Percentiles rank a stretch among this genome's conserved stretches.
Conservation (phyloP, 2,329 filamentous ascomycete species). For the Cercospora zeina region DNA sequence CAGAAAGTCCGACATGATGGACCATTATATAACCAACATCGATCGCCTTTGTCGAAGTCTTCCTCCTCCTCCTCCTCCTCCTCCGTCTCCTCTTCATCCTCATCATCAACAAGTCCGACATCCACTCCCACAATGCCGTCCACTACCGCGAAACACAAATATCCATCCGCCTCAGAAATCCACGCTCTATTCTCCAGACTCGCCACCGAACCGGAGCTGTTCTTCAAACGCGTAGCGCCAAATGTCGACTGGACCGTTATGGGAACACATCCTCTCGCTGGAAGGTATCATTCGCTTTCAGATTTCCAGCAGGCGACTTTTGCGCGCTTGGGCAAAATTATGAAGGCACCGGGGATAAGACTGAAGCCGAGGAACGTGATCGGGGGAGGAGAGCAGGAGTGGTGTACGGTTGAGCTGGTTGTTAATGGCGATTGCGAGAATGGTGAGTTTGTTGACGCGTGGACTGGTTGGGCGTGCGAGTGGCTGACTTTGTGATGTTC, state of each 20-base stretch:
- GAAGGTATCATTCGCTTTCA: conserved; percentile 20
- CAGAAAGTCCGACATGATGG: conserved; percentile 11
- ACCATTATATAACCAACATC: conserved; percentile 1
- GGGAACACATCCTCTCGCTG: conserved; percentile 27
- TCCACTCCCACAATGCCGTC: background rate
- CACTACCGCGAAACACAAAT: background rate
- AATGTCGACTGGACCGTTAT: conserved; percentile 30
- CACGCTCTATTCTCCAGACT: conserved; percentile 23
- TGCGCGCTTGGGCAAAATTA: conserved; percentile 21
- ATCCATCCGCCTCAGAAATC: conserved; percentile 17
- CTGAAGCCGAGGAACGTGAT: conserved; percentile 28
- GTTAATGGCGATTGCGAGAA: conserved; percentile 23
- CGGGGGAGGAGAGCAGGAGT: conserved; percentile 24
- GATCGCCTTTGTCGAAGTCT: background rate
- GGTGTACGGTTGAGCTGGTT: conserved; percentile 28
- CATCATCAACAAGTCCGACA: background rate
- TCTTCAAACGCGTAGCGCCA: conserved; percentile 25
- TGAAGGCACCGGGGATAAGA: conserved; percentile 22
- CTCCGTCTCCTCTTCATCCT: too few species aligned
- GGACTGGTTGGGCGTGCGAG: background rate
- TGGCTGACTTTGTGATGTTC: background rate
- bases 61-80: background rate
- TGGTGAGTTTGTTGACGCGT: conserved; percentile 14
- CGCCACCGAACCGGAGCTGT: conserved; percentile 9
- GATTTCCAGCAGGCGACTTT: conserved; percentile 23